These are phyloP conservation scores for Entophlyctis luteolus DNA, from an alignment of 192 early-diverging fungal species.

Conservation along the genomic window DNA sequence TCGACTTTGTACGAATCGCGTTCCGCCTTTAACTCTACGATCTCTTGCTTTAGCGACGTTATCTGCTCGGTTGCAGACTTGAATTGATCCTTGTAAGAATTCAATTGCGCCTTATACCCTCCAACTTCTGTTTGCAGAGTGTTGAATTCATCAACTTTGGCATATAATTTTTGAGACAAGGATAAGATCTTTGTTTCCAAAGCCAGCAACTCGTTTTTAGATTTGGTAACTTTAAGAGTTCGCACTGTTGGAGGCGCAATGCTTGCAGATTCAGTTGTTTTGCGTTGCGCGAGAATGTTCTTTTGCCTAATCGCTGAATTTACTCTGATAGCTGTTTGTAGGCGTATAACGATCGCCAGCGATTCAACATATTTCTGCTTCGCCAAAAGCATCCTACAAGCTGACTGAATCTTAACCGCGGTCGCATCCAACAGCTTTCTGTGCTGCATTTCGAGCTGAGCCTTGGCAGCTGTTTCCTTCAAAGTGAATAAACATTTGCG, in stretches of 20 bases:
- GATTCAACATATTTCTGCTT: slow-evolving; percentile 42
- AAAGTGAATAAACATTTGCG: not conserved
- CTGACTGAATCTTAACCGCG: slow-evolving; percentile 72
- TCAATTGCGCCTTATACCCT: slow-evolving; percentile 60
- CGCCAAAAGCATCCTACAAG: slow-evolving; percentile 59
- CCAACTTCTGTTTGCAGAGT: slow-evolving; percentile 49
- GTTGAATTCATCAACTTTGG: slow-evolving; percentile 66
- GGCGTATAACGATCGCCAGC: not conserved
- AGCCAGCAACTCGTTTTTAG: too few relatives aligned
- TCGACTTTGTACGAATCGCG: slow-evolving; percentile 23
- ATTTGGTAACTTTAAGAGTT: too few relatives aligned
- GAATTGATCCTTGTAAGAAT: slow-evolving; percentile 67
- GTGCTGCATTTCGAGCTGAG: not conserved
- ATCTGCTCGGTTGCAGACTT: slow-evolving; percentile 13
- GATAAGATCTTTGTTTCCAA: slow-evolving; percentile 94
- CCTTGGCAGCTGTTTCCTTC: not conserved
- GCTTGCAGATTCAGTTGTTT: slow-evolving; percentile 28
- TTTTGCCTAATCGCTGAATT: not conserved
- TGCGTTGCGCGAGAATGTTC: not conserved
- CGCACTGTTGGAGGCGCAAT: slow-evolving; percentile 54
- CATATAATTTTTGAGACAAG: slow-evolving; percentile 73
- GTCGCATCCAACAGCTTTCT: slow-evolving; percentile 52
- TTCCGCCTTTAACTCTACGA: slow-evolving; percentile 14
- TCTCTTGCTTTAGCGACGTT: slow-evolving; percentile 10
- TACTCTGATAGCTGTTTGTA: not conserved